Conservation (phyloP, 768 basidiomycete species). For the Termitomyces sp. region DNA sequence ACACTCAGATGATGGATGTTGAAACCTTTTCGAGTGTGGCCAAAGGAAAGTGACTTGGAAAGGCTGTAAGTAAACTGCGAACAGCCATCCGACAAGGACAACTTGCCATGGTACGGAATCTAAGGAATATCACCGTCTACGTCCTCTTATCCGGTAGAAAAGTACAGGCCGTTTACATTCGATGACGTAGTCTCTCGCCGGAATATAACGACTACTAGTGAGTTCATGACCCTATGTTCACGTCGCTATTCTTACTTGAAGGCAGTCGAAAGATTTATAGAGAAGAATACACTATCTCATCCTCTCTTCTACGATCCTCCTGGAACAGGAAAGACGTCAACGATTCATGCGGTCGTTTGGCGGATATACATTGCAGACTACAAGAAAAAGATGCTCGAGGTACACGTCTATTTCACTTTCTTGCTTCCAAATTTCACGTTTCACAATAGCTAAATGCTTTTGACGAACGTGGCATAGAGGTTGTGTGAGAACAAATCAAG, state of each 20-base stretch:
- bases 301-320: slow-evolving; percentile 97
- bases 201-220: slow-evolving; percentile 93
- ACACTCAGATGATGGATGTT: slow-evolving; percentile 47
- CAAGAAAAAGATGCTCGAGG: slow-evolving; percentile 92
- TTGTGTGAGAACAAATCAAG: slow-evolving; percentile 98
- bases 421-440: not conserved
- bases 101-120: slow-evolving; percentile 70
- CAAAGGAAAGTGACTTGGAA: slow-evolving; percentile 81
- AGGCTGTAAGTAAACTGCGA: slow-evolving; percentile 44
- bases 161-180: slow-evolving; percentile 88
- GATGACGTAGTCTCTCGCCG: slow-evolving; percentile 96
- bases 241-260: slow-evolving; percentile 9
- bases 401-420: slow-evolving; percentile 25
- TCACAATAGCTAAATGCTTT: slow-evolving; percentile 86
- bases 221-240: slow-evolving; percentile 22
- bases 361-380: slow-evolving; percentile 88
- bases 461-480: slow-evolving; percentile 97
- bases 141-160: slow-evolving; percentile 65
- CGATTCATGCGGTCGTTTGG: slow-evolving; percentile 92
- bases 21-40: slow-evolving; percentile 32
- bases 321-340: slow-evolving; percentile 97
- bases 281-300: slow-evolving; percentile 91
- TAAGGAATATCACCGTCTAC: not conserved
- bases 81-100: slow-evolving; percentile 51
- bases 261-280: slow-evolving; percentile 93